Evolutionary conservation across 352 stramenopile species (phyloP).

Genomic region (Globisporangium abappressorium): DNA sequence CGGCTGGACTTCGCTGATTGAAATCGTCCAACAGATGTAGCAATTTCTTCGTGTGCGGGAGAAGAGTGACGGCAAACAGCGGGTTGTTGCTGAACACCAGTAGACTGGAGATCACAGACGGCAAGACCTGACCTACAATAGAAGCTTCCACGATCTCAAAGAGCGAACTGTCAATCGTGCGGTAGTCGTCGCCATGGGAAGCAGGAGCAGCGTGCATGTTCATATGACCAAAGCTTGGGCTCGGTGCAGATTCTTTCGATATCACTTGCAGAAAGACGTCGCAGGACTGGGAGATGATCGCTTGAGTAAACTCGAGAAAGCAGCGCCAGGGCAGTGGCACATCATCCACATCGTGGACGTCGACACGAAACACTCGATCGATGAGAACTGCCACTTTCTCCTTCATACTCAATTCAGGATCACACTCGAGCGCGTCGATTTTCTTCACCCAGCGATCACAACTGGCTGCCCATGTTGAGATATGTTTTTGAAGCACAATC

Average conservation of each 20-base stretch:
- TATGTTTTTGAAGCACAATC: slow-evolving; percentile 61
- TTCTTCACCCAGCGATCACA: slow-evolving; percentile 24
- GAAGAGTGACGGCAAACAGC: slow-evolving; percentile 44
- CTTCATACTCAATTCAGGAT: slow-evolving; percentile 16
- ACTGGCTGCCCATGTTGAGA: slow-evolving; percentile 53
- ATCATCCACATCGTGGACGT: slow-evolving; percentile 19
- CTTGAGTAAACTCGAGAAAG: slow-evolving; percentile 43
- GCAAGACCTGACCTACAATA: slow-evolving; percentile 53
- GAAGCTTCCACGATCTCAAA: slow-evolving; percentile 34
- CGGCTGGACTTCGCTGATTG: slow-evolving; percentile 23
- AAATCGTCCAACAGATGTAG: slow-evolving; percentile 49
- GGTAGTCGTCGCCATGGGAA: not conserved
- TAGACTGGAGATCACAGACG: slow-evolving; percentile 47
- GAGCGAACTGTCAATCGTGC: slow-evolving; percentile 6
- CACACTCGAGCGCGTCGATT: not conserved
- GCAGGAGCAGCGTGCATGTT: not conserved
- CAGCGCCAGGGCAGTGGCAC: slow-evolving; percentile 42
- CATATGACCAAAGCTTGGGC: slow-evolving; percentile 22
- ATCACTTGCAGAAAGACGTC: slow-evolving; percentile 31
- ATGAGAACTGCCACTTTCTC: slow-evolving; percentile 23
- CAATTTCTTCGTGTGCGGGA: slow-evolving; percentile 42
- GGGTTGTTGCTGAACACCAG: slow-evolving; percentile 58
- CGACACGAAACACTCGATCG: slow-evolving; percentile 36
- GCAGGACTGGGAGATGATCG: slow-evolving; percentile 26
- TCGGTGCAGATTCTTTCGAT: slow-evolving; percentile 25